phyloP scores from a whole-genome alignment of 108 stramenopile genomes.

The Skeletonema tropicum region DNA sequence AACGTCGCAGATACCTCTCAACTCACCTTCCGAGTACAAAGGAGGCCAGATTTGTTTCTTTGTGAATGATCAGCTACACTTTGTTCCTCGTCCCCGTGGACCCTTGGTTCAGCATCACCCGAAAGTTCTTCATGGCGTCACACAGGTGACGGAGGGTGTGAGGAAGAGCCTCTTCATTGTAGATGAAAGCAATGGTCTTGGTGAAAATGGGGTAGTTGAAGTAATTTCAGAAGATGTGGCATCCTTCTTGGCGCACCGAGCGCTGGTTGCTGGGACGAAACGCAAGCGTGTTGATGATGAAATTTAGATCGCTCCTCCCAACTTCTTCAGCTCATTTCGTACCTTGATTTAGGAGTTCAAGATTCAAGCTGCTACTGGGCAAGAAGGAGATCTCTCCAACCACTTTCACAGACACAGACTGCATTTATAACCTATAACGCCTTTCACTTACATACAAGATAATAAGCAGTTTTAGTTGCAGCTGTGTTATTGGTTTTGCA shows the following conservation, averaged over 20 bases:
- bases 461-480: too few relatives aligned
- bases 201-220: conserved; percentile 11
- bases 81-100: conserved; percentile 31
- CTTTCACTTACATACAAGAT: too few relatives aligned
- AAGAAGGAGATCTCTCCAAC: too few relatives aligned
- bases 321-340: too few relatives aligned
- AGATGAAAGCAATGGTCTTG: conserved; percentile 14
- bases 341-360: too few relatives aligned
- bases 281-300: too few relatives aligned
- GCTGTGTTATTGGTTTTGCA: too few relatives aligned
- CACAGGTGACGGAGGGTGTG: conserved; percentile 20
- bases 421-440: too few relatives aligned
- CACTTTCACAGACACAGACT: too few relatives aligned
- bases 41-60: conserved; percentile 47
- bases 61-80: conserved; percentile 37
- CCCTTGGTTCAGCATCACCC: conserved; percentile 42
- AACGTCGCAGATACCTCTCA: conserved; percentile 46
- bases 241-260: neutral
- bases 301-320: too few relatives aligned
- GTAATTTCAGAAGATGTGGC: neutral
- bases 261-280: too few relatives aligned
- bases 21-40: conserved; percentile 36
- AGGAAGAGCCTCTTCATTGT: conserved; percentile 32
- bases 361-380: too few relatives aligned
- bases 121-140: conserved; percentile 46